Base-by-base conservation (phyloP, 2,329 filamentous ascomycete genomes). In the Penicillium sp. region DNA sequence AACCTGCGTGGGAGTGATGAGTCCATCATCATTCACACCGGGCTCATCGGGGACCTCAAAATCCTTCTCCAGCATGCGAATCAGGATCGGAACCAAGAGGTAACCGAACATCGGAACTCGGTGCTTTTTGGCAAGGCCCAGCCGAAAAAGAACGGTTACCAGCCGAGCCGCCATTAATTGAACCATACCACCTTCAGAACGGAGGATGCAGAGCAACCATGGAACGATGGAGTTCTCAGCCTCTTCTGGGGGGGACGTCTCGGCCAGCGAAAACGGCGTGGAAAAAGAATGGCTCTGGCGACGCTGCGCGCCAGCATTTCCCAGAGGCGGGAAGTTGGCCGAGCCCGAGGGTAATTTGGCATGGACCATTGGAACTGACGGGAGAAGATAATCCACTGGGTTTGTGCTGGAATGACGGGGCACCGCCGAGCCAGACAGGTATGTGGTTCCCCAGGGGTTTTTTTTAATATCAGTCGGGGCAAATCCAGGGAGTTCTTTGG, bases 151-250 rank as follows among this genome's bases (percentile, higher is more conserved):
- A 20, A 85, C 83, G 1, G 88, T 85, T 41, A 92, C 78, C 8
- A 93, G 78, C 27, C 84, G 85, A 8, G 86, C 84, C 29, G 89
- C 88, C 79, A 87, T 85, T 47, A 92, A 74, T 20, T 87, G 81
- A 53, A 85, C 82, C 58, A 83, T 76, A 26, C 84, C 83, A 45
- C 74, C 72, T 23, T 82, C 79, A 14, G 82, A 79, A 60, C 89
- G 81, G 44, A 85, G 79, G 43, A 89, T 71, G 48, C 83, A 79
- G 43, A 93, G 82, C 18, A 94, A 80, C 86, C 89, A 92, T 1
- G 89, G 85, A 37, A 92, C 80, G 20, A 92, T 74, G 2, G 87
- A 83, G 56, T 84, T 89, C 69, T 93, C 90, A 2, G 83, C 75
- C 9, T 89, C 84, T 48, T 88, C 85, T 0, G 69, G 58, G 6